Conservation (phyloP, 208 protist species). For the Lotmaria passim region DNA sequence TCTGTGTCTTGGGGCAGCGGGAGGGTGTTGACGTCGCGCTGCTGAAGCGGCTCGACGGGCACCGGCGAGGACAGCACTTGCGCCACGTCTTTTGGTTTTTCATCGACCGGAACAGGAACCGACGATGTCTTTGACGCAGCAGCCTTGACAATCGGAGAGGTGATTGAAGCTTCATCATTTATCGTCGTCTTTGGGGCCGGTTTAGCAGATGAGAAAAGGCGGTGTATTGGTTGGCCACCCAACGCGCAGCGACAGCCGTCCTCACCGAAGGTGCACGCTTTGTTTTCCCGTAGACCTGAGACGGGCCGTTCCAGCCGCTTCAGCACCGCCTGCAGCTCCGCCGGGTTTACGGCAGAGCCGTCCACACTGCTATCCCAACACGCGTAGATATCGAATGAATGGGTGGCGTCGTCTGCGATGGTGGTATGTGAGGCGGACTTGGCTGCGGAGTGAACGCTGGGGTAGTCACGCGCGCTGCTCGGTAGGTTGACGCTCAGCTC, state of each 20-base stretch:
- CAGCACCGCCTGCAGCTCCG: conserved; percentile 11
- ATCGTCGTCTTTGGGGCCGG: neutral
- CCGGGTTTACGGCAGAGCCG: conserved; percentile 3
- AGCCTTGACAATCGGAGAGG: too few relatives aligned
- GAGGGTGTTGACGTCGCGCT: conserved; percentile 5
- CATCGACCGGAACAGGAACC: neutral
- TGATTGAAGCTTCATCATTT: too few relatives aligned
- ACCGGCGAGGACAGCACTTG: neutral
- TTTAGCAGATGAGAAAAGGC: neutral
- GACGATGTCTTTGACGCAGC: too few relatives aligned
- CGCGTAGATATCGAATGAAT: too few relatives aligned
- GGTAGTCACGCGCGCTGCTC: too few relatives aligned
- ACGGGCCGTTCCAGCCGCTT: conserved; percentile 8
- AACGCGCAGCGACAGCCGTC: conserved; percentile 18
- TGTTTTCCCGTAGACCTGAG: conserved; percentile 15
- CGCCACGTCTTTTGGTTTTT: neutral
- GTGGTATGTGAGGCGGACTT: too few relatives aligned
- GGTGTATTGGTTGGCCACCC: neutral
- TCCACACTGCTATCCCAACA: neutral
- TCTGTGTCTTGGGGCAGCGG: neutral
- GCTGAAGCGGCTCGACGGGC: neutral
- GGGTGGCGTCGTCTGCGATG: too few relatives aligned
- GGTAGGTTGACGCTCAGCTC: too few relatives aligned
- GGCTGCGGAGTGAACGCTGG: too few relatives aligned
- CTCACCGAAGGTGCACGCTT: conserved; percentile 29